Conservation (phyloP, 2,329 filamentous ascomycete genomes). For the Talaromyces sp. region DNA sequence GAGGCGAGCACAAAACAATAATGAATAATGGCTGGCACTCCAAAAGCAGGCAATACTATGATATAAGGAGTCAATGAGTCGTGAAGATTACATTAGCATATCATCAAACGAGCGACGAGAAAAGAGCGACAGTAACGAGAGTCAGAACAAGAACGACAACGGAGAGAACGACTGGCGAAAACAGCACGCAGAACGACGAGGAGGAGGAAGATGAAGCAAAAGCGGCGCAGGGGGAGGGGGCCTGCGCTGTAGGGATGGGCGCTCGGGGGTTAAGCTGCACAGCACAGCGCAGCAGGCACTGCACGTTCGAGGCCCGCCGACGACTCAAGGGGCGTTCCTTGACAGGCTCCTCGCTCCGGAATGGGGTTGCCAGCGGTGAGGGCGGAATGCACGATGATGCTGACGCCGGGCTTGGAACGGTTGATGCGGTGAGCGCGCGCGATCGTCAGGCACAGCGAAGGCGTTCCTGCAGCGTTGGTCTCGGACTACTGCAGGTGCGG, state of each 20-base stretch:
- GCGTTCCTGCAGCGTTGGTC: conserved; percentile 5
- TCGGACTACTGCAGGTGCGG: conserved; percentile 1
- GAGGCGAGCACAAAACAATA: not conserved
- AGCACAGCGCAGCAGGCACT: not conserved
- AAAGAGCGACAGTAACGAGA: conserved; percentile 10
- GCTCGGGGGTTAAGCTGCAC: conserved; percentile 4
- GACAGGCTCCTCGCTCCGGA: conserved; percentile 11
- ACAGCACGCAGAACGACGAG: conserved; percentile 8
- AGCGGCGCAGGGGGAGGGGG: not conserved
- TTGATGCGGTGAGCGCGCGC: conserved; percentile 5
- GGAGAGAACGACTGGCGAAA: conserved; percentile 13
- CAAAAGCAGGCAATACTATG: not conserved
- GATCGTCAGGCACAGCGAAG: conserved; percentile 4
- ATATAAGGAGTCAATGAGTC: conserved; percentile 1
- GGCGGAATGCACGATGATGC: conserved; percentile 6
- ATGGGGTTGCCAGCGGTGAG: conserved; percentile 13
- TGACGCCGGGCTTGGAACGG: not conserved
- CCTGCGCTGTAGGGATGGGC: not conserved
- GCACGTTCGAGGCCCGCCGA: conserved; percentile 9
- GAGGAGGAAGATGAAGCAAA: conserved; percentile 6
- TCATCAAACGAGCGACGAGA: conserved; percentile 2
- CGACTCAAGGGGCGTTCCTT: conserved; percentile 8
- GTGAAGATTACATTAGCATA: conserved; percentile 8
- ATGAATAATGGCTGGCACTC: not conserved
- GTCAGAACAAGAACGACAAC: conserved; percentile 11